Evolutionary conservation across 1,139 yeast species (phyloP), one percentile per base, ranked within the genome.

Genomic region (Yamadazyma sp.): DNA sequence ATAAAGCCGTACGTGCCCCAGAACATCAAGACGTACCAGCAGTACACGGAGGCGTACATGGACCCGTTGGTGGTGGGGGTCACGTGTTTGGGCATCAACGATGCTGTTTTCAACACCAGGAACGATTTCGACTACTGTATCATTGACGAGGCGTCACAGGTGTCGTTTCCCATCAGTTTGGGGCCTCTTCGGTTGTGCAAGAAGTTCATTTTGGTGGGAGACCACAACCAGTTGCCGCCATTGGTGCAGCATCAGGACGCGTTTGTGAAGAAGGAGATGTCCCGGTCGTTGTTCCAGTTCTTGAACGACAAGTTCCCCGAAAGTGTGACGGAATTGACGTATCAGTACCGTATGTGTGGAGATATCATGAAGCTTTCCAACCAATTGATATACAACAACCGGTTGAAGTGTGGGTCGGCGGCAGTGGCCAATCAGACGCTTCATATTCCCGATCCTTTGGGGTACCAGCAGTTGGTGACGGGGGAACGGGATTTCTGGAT

Each of bases 71-170:
- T 92, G 3, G 94, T 92, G 1, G 98, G 97, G 0, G 76, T 90
- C 1, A 92, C 98, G 0, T 87, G 96, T 52, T 65, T 92, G 31
- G 92, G 95, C 0, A 76, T 88, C 21, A 75, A 70, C 27, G 92
- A 84, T 53, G 68, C 81, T 56, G 62, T 81, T 15, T 78, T 82
- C 59, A 64, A 68, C 35, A 54, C 72, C 48, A 65, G 85, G 35
- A 64, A 77, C 23, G 70, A 67, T 15, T 92, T 92, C 60, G 98
- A 92, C 55, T 90, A 86, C 56, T 94, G 97, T 55, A 90, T 92
- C 32, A 77, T 94, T 33, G 99, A 92, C 57, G 99, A 92, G 57
- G 97, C 98, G 0, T 89, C 97, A 0, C 98, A 92, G 54, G 87
- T 90, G 0, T 82, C 97, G 0, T 70, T 92, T 67, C 98, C 99